These are phyloP conservation scores for Daldinia childiae DNA, from an alignment of 495 filamentous ascomycete genomes.

Conservation along the genomic window DNA sequence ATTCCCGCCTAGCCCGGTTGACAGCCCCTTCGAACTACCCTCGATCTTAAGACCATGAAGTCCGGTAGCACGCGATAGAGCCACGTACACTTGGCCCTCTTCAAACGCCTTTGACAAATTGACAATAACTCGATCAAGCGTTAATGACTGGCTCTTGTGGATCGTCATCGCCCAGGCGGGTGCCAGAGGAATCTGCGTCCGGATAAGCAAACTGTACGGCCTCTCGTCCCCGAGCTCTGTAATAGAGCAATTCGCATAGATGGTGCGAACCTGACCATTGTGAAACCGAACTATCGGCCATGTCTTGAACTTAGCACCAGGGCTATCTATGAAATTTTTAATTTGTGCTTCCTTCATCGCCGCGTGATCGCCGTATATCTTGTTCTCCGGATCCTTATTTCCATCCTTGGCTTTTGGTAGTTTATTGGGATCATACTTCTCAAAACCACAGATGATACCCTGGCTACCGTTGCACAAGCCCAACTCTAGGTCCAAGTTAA, in stretches of 20 bases:
- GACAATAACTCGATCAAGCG: slow-evolving; percentile 89
- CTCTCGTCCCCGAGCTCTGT: slow-evolving; percentile 56
- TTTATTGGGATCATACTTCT: slow-evolving; percentile 66
- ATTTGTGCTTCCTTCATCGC: slow-evolving; percentile 53
- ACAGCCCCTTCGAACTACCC: slow-evolving; percentile 42
- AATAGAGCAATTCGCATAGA: slow-evolving; percentile 60
- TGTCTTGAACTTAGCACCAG: slow-evolving; percentile 39
- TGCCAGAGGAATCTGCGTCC: slow-evolving; percentile 83
- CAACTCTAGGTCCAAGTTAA: slow-evolving; percentile 79
- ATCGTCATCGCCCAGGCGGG: slow-evolving; percentile 94
- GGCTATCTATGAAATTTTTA: slow-evolving; percentile 42
- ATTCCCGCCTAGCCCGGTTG: slow-evolving; percentile 42
- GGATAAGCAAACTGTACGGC: slow-evolving; percentile 72
- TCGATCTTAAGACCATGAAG: slow-evolving; percentile 73
- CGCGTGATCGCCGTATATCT: slow-evolving; percentile 49
- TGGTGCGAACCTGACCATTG: slow-evolving; percentile 49
- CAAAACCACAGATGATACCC: slow-evolving; percentile 82
- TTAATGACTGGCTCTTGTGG: slow-evolving; percentile 95
- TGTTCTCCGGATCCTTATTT: slow-evolving; percentile 29
- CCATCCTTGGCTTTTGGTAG: slow-evolving; percentile 53
- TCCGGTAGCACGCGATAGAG: slow-evolving; percentile 78
- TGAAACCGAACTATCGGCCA: slow-evolving; percentile 85
- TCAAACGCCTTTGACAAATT: slow-evolving; percentile 87
- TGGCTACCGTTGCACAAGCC: slow-evolving; percentile 90
- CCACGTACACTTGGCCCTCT: slow-evolving; percentile 87